These are phyloP conservation scores for Melanogaster broomeanus DNA, from an alignment of 768 basidiomycete genomes.

Conservation along the genomic window DNA sequence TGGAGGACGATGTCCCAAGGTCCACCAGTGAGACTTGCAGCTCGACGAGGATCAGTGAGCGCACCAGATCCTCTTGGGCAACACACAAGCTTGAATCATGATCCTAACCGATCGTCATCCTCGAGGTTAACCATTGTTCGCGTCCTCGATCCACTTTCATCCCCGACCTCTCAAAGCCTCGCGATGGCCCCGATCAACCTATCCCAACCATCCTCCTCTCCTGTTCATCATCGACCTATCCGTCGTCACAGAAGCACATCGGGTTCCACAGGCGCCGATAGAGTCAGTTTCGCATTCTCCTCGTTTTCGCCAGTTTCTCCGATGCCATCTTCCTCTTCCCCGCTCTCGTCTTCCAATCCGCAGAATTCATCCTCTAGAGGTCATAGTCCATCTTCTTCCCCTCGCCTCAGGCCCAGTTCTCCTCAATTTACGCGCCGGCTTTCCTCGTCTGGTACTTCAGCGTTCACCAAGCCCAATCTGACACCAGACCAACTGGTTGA, in stretches of 20 bases:
- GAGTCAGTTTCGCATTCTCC: conserved; percentile 67
- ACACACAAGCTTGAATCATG: conserved; percentile 52
- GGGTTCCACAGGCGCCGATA: conserved; percentile 27
- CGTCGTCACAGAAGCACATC: conserved; percentile 35
- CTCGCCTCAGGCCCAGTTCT: conserved; percentile 52
- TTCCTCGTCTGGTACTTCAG: conserved; percentile 35
- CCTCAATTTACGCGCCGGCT: conserved; percentile 35
- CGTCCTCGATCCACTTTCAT: conserved; percentile 41
- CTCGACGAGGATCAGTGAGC: conserved; percentile 66
- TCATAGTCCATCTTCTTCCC: conserved; percentile 36
- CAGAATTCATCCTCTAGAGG: conserved; percentile 34
- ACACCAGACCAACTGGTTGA: conserved; percentile 76
- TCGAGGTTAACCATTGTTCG: conserved; percentile 77
- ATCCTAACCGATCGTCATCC: conserved; percentile 55
- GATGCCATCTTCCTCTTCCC: conserved; percentile 15
- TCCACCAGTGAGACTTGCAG: conserved; percentile 39
- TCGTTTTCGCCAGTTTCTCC: conserved; percentile 48
- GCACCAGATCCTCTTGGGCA: conserved; percentile 70
- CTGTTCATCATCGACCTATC: conserved; percentile 29
- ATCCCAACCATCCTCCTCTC: conserved; percentile 26
- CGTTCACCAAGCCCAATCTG: conserved; percentile 49
- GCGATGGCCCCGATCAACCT: conserved; percentile 20
- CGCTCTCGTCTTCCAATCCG: conserved; percentile 25
- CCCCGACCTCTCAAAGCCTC: conserved; percentile 23
- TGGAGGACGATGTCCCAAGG: conserved; percentile 18